These are phyloP conservation scores for Paecilomyces sp. DNA, from an alignment of 2,329 filamentous ascomycete genomes.

Conservation along the genomic window DNA sequence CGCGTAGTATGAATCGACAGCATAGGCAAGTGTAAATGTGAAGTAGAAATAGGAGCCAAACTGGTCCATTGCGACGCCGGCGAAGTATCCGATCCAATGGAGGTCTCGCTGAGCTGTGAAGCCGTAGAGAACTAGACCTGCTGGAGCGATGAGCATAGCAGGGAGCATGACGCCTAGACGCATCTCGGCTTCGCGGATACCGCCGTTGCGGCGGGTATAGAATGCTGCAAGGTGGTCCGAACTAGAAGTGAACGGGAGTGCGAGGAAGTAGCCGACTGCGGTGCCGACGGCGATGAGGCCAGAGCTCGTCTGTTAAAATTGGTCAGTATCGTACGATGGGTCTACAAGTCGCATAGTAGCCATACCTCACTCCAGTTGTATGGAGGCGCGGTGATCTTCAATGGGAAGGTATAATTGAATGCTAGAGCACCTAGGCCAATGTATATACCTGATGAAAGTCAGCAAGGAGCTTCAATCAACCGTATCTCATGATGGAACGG, in stretches of 20 bases:
- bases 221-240: slow-evolving; percentile 33
- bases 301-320: slow-evolving; percentile 27
- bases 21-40: slow-evolving; percentile 54
- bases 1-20: slow-evolving; percentile 52
- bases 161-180: slow-evolving; percentile 27
- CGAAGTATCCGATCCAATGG: slow-evolving; percentile 39
- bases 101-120: slow-evolving; percentile 22
- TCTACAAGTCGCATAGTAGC: background rate
- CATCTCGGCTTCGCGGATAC: slow-evolving; percentile 37
- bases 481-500: slow-evolving; percentile 4
- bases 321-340: background rate
- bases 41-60: slow-evolving; percentile 50
- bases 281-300: slow-evolving; percentile 41
- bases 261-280: slow-evolving; percentile 29
- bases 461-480: background rate
- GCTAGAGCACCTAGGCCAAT: slow-evolving; percentile 44
- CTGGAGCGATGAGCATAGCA: slow-evolving; percentile 21
- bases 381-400: slow-evolving; percentile 39
- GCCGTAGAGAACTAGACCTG: slow-evolving; percentile 24
- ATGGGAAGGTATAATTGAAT: slow-evolving; percentile 46
- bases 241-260: slow-evolving; percentile 39
- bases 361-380: slow-evolving; percentile 41
- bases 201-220: slow-evolving; percentile 29
- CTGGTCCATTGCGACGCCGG: slow-evolving; percentile 43
- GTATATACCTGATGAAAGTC: slow-evolving; percentile 26